phyloP scores from a whole-genome alignment of 352 stramenopile genomes.

The Phytophthora meadii region DNA sequence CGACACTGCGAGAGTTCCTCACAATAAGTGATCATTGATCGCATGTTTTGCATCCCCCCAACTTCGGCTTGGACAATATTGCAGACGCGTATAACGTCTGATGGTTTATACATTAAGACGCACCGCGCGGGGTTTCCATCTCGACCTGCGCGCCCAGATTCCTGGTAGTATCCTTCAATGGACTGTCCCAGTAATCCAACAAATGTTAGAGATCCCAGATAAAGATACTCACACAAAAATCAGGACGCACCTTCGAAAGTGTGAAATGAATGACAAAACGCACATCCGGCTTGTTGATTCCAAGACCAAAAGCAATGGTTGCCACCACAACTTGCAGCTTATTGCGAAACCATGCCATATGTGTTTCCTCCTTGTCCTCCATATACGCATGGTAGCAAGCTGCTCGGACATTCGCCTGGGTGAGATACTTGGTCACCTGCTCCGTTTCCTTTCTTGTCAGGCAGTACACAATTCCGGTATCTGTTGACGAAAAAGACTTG shows the following conservation, averaged over 20 bases:
- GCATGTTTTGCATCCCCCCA: slow-evolving; percentile 70
- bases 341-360: slow-evolving; percentile 62
- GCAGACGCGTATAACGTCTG: slow-evolving; percentile 79
- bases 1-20: slow-evolving; percentile 46
- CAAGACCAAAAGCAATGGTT: slow-evolving; percentile 94
- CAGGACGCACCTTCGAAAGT: slow-evolving; percentile 61
- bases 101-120: slow-evolving; percentile 84
- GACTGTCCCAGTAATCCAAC: slow-evolving; percentile 42
- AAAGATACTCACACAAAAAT: neutral
- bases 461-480: slow-evolving; percentile 94
- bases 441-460: slow-evolving; percentile 93
- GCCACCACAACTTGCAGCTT: slow-evolving; percentile 90
- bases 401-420: slow-evolving; percentile 73
- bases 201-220: slow-evolving; percentile 5
- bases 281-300: slow-evolving; percentile 95
- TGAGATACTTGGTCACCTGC: slow-evolving; percentile 82
- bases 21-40: slow-evolving; percentile 73
- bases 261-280: slow-evolving; percentile 93
- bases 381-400: slow-evolving; percentile 91
- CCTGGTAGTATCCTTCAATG: slow-evolving; percentile 98
- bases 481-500: slow-evolving; percentile 50
- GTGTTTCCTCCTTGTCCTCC: slow-evolving; percentile 72
- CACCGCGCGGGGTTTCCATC: slow-evolving; percentile 92
- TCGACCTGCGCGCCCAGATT: slow-evolving; percentile 95
- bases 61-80: slow-evolving; percentile 70